Evolutionary conservation across 1,284 basidiomycete species (phyloP).

Genomic region (Phellopilus nigrolimitatus): DNA sequence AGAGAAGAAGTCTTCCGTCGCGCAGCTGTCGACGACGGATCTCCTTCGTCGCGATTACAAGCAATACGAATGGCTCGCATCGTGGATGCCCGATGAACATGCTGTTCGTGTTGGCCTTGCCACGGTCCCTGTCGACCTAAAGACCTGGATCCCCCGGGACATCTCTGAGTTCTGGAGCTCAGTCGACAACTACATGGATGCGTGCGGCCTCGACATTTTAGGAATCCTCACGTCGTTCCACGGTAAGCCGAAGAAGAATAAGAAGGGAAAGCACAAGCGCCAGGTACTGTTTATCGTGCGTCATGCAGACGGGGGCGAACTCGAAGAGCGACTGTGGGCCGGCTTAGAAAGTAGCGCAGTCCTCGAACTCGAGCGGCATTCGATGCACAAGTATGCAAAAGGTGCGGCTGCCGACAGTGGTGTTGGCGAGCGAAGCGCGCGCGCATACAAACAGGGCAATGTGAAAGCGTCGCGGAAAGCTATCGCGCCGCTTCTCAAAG

Average conservation of each 20-base stretch:
- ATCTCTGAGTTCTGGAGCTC: constrained; percentile 41
- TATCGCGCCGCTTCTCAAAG: constrained; percentile 71
- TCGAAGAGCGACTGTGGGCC: constrained; percentile 7
- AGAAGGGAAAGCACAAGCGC: constrained; percentile 27
- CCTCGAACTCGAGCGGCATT: constrained; percentile 19
- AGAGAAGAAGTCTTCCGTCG: constrained; percentile 65
- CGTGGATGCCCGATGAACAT: constrained; percentile 32
- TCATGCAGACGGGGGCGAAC: constrained; percentile 21
- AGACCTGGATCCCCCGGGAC: constrained; percentile 41
- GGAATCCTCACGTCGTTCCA: constrained; percentile 75
- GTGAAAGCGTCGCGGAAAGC: constrained; percentile 71
- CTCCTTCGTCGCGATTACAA: constrained; percentile 92
- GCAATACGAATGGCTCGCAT: constrained; percentile 58
- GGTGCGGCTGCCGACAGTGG: constrained; percentile 27
- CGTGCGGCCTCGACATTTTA: constrained; percentile 58
- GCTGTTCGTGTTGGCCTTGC: constrained; percentile 60
- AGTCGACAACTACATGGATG: constrained; percentile 59
- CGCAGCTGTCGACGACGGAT: constrained; percentile 66
- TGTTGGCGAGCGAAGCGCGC: constrained; percentile 21
- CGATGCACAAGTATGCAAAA: constrained; percentile 28
- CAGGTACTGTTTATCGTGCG: constrained; percentile 51
- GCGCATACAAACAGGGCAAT: constrained; percentile 71
- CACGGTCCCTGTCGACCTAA: constrained; percentile 71
- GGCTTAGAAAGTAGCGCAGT: constrained; percentile 9
- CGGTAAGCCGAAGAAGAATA: constrained; percentile 36